Evolutionary conservation across 805 yeast species (phyloP).

Genomic region (Yamadazyma tumulicola): DNA sequence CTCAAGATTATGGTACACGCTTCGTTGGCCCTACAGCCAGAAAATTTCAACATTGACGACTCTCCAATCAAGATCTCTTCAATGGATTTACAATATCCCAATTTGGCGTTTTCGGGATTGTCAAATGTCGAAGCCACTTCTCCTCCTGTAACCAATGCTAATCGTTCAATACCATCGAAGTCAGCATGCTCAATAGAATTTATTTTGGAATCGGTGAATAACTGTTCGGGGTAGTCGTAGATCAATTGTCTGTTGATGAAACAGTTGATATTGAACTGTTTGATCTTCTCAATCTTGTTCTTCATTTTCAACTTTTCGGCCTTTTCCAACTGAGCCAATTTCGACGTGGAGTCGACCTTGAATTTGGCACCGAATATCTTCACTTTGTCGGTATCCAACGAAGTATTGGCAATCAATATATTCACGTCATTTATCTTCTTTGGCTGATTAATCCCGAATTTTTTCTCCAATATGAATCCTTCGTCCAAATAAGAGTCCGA

Average conservation of each 20-base stretch:
- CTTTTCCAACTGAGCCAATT: conserved; percentile 88
- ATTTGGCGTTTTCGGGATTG: conserved; percentile 76
- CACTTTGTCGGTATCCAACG: conserved; percentile 96
- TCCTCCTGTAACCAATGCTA: conserved; percentile 96
- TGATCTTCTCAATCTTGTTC: conserved; percentile 81
- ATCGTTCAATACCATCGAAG: conserved; percentile 94
- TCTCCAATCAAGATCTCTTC: conserved; percentile 95
- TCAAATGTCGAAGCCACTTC: conserved; percentile 97
- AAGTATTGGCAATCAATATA: conserved; percentile 90
- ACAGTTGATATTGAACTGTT: conserved; percentile 80
- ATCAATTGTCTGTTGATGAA: conserved; percentile 95
- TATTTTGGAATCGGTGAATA: conserved; percentile 81
- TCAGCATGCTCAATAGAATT: conserved; percentile 97
- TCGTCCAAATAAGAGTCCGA: conserved; percentile 92
- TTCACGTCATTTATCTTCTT: conserved; percentile 77
- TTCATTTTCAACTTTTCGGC: conserved; percentile 95
- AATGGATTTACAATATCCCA: conserved; percentile 85
- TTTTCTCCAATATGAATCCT: conserved; percentile 89
- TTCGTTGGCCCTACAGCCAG: conserved; percentile 94
- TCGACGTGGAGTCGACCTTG: conserved; percentile 91
- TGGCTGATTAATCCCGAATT: conserved; percentile 93
- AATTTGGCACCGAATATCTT: conserved; percentile 97
- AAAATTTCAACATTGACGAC: conserved; percentile 81
- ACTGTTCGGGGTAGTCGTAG: conserved; percentile 96
- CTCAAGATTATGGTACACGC: conserved; percentile 95